Percentiles rank a stretch among this genome's conserved stretches.
Conservation (phyloP, 352 stramenopile genomes). For the Peronospora tabacina region DNA sequence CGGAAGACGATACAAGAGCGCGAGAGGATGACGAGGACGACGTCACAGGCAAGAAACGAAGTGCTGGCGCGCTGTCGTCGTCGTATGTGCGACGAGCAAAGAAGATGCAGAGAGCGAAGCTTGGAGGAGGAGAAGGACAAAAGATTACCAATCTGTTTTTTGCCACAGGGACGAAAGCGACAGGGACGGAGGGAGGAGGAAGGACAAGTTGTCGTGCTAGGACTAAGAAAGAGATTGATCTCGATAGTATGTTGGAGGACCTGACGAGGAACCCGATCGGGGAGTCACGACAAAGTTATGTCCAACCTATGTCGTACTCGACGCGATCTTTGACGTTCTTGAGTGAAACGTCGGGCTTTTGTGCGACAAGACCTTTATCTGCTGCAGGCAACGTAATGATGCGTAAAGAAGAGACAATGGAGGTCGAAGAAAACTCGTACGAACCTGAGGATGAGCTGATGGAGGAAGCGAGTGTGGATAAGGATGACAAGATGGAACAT, state of each 20-base stretch:
- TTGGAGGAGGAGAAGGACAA: slow-evolving; percentile 58
- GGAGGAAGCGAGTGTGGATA: slow-evolving; percentile 28
- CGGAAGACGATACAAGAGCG: slow-evolving; percentile 30
- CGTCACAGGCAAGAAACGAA: slow-evolving; percentile 52
- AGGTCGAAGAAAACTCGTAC: slow-evolving; percentile 31
- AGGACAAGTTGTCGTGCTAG: slow-evolving; percentile 7
- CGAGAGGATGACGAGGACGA: slow-evolving; percentile 40
- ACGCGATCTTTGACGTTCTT: slow-evolving; percentile 26
- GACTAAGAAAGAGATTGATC: slow-evolving; percentile 74
- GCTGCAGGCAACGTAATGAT: slow-evolving; percentile 3
- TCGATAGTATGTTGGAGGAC: slow-evolving; percentile 83
- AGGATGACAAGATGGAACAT: slow-evolving; percentile 19
- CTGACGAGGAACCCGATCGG: slow-evolving; percentile 77
- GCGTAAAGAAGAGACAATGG: slow-evolving; percentile 18
- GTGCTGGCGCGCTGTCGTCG: slow-evolving; percentile 67
- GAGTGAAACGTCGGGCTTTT: slow-evolving; percentile 15
- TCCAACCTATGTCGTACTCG: slow-evolving; percentile 52
- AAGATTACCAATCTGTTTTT: slow-evolving; percentile 90
- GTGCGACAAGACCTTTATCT: slow-evolving; percentile 14
- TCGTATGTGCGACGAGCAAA: slow-evolving; percentile 70
- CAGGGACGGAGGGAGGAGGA: slow-evolving; percentile 20
- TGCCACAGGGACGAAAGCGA: slow-evolving; percentile 37
- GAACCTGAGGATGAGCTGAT: slow-evolving; percentile 31
- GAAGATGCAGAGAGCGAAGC: slow-evolving; percentile 78
- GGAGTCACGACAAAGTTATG: slow-evolving; percentile 46